Base-by-base conservation (phyloP, 495 filamentous ascomycete species). In the Lasiosphaeria miniovina region DNA sequence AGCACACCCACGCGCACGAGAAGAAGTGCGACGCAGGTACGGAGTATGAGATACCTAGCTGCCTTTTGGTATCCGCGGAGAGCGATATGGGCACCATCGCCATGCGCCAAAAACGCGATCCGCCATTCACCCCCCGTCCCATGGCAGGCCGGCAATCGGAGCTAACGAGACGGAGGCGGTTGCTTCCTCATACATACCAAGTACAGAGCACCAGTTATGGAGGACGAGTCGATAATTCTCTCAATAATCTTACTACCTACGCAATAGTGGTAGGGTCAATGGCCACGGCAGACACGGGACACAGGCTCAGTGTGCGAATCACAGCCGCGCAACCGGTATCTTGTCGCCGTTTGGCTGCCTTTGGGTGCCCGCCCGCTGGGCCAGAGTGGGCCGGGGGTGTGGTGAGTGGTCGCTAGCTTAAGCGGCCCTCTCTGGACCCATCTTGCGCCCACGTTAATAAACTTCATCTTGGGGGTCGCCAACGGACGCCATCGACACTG, bases 221-320 rank as follows among this genome's bases (percentile, higher is more conserved):
- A 53, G 7, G 32, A 34, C 51, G 8, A 34, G 8, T 38, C 11
- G 12, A 12, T 34, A 34, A n/a, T 12, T 36, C 1, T 10, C 51
- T 11, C 9, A 15, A 14, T 35, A 34, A 32, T 12, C 7, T 3
- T 8, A 53, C 14, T 36, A 36, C 14, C 38, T 45, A 49, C 43
- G 57, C 59, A 49, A 61, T 61, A 55, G 55, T 57, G 49, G 33
- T 32, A n/a, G n/a, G 32, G 12, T 58, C 24, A 38, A 61, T 43
- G 53, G 36, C 58, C 34, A 15, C 24, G 9, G 40, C 48, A 62
- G 58, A 31, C 6, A 31, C 52, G 55, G 48, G 49, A 54, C 48
- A 48, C 49, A 57, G 52, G 32, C 31, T 31, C 53, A 31, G 36
- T 32, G 52, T 56, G 58, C 66, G 61, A 68, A 66, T 66, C 66